Evolutionary conservation across 2,329 filamentous ascomycete genomes (phyloP), one percentile per base, ranked within the genome.

Genomic region (Graphium sp.): DNA sequence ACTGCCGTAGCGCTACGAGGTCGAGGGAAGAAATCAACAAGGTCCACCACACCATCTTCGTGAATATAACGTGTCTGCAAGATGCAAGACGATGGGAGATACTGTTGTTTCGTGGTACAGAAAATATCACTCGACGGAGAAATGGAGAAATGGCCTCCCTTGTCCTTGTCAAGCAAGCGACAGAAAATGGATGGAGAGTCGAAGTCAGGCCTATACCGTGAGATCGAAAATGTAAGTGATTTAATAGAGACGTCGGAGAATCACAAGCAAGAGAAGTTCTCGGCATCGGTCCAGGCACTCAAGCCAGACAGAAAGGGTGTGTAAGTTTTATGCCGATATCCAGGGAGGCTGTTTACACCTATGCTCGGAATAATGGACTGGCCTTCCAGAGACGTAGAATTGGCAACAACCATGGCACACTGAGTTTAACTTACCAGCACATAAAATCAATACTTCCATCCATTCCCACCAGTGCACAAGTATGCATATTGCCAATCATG

Each of bases 401-500:
- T n/a, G n/a, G n/a, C n/a, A n/a, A n/a, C n/a, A n/a, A n/a, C n/a
- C n/a, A n/a, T n/a, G n/a, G n/a, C n/a, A n/a, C n/a, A n/a, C n/a
- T n/a, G n/a, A n/a, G n/a, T n/a, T n/a, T n/a, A n/a, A 37, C 60
- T 48, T 42, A 72, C 71, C 76, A 84, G 48, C 76, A 83, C 74
- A 83, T 78, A 40, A 73, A 81, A 44, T 82, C 78, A 32, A 84
- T 50, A 37, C 74, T 76, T 15, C 77, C 77, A 41, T 77, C 71
- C 43, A 78, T 77, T 37, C 74, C 76, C 14, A 80, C 63, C n/a
- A 82, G 55, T 10, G 77, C 76, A 53, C 74, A 80, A 1, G 77
- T 84, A 41, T 74, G 66, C 76, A 84, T 81, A 43, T 83, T 82
- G 15, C 78, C 78, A 40, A 84, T 80, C 49, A 84, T 64, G 31